phyloP scores from a whole-genome alignment of 148 eudicot genomes.

The Rhododendron ferrugineum region DNA sequence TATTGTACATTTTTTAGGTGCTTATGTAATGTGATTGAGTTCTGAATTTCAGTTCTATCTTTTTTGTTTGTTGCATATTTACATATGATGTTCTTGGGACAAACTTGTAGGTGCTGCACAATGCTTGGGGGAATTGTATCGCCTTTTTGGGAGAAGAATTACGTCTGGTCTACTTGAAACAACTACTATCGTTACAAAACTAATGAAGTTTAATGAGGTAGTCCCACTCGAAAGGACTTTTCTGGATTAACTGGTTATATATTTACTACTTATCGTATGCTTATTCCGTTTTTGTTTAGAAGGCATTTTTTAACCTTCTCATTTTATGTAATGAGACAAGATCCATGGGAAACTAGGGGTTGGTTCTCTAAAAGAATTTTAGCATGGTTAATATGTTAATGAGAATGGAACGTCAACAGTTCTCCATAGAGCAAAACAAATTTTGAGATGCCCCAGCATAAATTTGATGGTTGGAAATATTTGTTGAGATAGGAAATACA shows the following conservation, averaged over 20 bases:
- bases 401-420: not conserved
- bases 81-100: constrained; percentile 7
- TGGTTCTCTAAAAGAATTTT: constrained; percentile 1
- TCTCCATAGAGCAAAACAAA: not conserved
- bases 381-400: not conserved
- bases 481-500: not conserved
- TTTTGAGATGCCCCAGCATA: not conserved
- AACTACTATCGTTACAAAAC: constrained; percentile 64
- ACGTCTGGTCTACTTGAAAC: constrained; percentile 92
- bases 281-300: not conserved
- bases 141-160: constrained; percentile 74
- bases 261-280: not conserved
- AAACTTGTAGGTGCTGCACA: constrained; percentile 78
- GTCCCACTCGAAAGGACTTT: not conserved
- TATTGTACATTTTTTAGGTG: not conserved
- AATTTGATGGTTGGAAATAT: not conserved
- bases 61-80: not conserved
- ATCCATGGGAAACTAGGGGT: not conserved
- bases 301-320: not conserved
- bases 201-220: constrained; percentile 91
- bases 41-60: not conserved
- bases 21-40: not conserved
- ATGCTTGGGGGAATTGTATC: constrained; percentile 92
- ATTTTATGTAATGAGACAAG: not conserved
- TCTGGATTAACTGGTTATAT: not conserved